These are phyloP conservation scores for Sordariomycetes sp. DNA, from an alignment of 2,329 filamentous ascomycete species.

Conservation along the genomic window DNA sequence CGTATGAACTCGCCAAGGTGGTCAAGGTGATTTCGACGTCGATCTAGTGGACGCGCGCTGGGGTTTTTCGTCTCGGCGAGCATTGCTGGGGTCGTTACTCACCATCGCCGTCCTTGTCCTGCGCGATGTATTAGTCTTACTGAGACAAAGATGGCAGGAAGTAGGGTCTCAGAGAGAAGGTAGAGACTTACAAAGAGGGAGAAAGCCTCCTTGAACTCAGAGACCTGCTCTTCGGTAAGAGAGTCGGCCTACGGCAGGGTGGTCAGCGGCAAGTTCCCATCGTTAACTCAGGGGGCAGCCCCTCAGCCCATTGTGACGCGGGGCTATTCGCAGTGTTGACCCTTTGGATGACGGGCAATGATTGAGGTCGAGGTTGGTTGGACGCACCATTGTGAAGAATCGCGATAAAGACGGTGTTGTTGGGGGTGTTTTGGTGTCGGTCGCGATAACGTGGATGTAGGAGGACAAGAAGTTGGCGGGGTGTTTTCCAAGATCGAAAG, in stretches of 20 bases:
- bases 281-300: conserved; percentile 10
- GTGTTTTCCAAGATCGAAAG: not conserved
- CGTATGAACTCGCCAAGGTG: not conserved
- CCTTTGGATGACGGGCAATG: conserved; percentile 5
- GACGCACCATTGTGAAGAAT: conserved; percentile 5
- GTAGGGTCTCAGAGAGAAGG: too few species aligned
- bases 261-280: conserved; percentile 14
- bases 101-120: conserved; percentile 89
- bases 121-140: conserved; percentile 14
- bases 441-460: not conserved
- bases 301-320: conserved; percentile 11
- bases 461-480: conserved; percentile 3
- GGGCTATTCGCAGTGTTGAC: conserved; percentile 6
- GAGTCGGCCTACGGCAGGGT: conserved; percentile 68
- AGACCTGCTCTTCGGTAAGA: conserved; percentile 99
- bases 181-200: conserved; percentile 97
- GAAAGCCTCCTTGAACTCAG: conserved; percentile 99
- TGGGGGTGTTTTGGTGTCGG: not conserved
- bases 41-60: too few species aligned
- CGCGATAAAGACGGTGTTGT: not conserved
- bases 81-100: too few species aligned
- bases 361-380: not conserved
- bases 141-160: too few species aligned
- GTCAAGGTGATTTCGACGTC: not conserved
- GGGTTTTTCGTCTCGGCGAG: too few species aligned